Conservation (phyloP, 108 stramenopile genomes). For the Skeletonema marinoi region DNA sequence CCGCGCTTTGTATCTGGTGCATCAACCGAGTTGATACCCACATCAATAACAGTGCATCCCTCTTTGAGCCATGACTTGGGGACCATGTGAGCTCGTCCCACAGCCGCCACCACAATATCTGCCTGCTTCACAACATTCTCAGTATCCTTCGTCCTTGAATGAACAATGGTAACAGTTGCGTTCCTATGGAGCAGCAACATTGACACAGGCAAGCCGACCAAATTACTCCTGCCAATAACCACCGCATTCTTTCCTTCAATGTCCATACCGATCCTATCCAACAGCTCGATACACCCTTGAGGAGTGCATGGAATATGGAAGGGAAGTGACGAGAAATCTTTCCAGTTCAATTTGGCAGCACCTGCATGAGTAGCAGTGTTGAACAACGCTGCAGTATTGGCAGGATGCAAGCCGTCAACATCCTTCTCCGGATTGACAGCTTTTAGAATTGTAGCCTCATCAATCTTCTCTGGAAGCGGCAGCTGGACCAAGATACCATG, state of each 20-base stretch:
- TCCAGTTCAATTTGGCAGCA: conserved; percentile 57
- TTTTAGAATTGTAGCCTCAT: conserved; percentile 79
- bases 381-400: conserved; percentile 85
- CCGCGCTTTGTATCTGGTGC: conserved; percentile 69
- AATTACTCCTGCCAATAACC: conserved; percentile 91
- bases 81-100: conserved; percentile 89
- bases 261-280: conserved; percentile 83
- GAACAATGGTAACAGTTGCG: conserved; percentile 96
- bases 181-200: conserved; percentile 88
- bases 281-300: conserved; percentile 94
- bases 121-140: conserved; percentile 71
- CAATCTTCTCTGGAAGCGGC: conserved; percentile 89
- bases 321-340: conserved; percentile 55
- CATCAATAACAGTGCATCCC: conserved; percentile 97
- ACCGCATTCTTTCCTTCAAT: conserved; percentile 94
- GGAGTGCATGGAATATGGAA: conserved; percentile 88
- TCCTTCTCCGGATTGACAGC: conserved; percentile 86
- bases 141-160: conserved; percentile 87
- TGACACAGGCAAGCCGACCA: conserved; percentile 94
- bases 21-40: conserved; percentile 96
- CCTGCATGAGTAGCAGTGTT: conserved; percentile 55
- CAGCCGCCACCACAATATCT: conserved; percentile 97
- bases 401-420: conserved; percentile 96
- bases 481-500: conserved; percentile 98
- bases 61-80: conserved; percentile 92